Conservation (phyloP, 2,329 filamentous ascomycete species). For the Claviceps sp. region DNA sequence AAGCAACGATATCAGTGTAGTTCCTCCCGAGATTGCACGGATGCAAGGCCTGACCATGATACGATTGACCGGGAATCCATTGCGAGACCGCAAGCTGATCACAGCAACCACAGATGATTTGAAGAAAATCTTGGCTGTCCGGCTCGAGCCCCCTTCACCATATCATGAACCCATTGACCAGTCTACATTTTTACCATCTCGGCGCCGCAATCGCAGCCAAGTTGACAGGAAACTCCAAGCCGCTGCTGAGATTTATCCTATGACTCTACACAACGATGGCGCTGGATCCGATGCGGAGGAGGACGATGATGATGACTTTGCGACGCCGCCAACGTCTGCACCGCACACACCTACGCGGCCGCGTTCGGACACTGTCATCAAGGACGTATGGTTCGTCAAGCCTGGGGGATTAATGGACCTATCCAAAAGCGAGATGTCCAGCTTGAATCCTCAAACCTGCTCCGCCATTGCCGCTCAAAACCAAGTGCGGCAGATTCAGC, state of each 20-base stretch:
- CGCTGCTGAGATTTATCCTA: neutral
- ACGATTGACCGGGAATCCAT: constrained; percentile 74
- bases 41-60: constrained; percentile 71
- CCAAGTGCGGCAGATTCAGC: constrained; percentile 43
- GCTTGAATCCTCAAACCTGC: constrained; percentile 43
- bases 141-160: constrained; percentile 45
- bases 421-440: constrained; percentile 50
- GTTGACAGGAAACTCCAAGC: constrained; percentile 11
- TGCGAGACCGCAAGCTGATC: constrained; percentile 77
- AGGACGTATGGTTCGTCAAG: constrained; percentile 40
- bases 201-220: constrained; percentile 18
- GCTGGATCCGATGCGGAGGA: constrained; percentile 36
- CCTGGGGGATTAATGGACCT: constrained; percentile 54
- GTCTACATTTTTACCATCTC: constrained; percentile 10
- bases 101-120: constrained; percentile 69
- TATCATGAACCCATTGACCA: constrained; percentile 20
- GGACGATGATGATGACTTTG: constrained; percentile 40
- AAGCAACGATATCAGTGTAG: constrained; percentile 63
- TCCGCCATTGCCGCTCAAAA: constrained; percentile 41
- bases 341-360: constrained; percentile 36
- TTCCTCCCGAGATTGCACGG: constrained; percentile 63
- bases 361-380: constrained; percentile 33
- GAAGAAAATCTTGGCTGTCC: constrained; percentile 56
- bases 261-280: constrained; percentile 26
- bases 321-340: constrained; percentile 42